Conservation (phyloP, 345 rosid genomes). For the Euclidium syriacum region DNA sequence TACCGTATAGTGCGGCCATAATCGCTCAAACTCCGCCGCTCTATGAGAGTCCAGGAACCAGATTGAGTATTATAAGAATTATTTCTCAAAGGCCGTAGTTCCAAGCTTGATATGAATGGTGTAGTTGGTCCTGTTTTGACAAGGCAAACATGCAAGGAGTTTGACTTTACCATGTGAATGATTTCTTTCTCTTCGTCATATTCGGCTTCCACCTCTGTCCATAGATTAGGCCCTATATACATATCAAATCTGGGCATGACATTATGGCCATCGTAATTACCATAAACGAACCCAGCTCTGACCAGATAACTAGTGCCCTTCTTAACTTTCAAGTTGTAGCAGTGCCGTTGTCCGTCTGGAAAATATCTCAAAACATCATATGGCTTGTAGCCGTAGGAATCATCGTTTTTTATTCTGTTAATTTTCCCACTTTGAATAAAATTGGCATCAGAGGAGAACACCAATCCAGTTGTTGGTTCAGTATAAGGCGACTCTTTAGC, state of each 20-base stretch:
- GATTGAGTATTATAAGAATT: background rate
- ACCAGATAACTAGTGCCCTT: constrained; percentile 27
- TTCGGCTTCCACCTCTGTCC: constrained; percentile 9
- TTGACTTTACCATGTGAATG: constrained; percentile 24
- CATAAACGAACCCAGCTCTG: constrained; percentile 29
- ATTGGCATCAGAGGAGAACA: constrained; percentile 16
- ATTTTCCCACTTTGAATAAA: constrained; percentile 20
- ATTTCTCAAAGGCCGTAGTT: constrained; percentile 32
- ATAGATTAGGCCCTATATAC: constrained; percentile 33
- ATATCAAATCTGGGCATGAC: constrained; percentile 26
- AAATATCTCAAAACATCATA: constrained; percentile 13
- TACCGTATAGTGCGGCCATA: background rate
- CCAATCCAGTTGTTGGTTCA: background rate
- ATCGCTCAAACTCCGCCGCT: background rate
- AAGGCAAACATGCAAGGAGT: constrained; percentile 34
- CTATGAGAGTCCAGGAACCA: constrained; percentile 9
- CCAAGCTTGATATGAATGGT: constrained; percentile 43
- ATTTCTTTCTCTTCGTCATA: constrained; percentile 29
- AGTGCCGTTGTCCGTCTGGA: constrained; percentile 29
- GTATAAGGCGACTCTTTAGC: background rate
- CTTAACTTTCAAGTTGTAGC: constrained; percentile 17
- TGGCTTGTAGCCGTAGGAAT: too few species aligned
- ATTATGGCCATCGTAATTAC: constrained; percentile 33
- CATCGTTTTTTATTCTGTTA: too few species aligned
- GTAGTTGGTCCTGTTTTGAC: constrained; percentile 30